Conservation (phyloP, 2,329 filamentous ascomycete species). For the Colletotrichum godetiae region DNA sequence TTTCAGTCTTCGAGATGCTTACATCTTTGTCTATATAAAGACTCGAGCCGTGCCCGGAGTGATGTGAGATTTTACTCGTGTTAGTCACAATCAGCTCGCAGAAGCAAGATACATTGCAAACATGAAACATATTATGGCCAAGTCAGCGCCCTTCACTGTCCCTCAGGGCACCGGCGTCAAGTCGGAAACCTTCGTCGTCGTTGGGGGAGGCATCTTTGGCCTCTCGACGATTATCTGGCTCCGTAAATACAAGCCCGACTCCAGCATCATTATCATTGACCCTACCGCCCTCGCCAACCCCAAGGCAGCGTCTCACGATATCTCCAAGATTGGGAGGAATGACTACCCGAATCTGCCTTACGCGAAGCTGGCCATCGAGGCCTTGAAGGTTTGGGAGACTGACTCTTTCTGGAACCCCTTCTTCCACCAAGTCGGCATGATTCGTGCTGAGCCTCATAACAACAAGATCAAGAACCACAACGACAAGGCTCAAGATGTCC, state of each 20-base stretch:
- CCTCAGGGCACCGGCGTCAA: neutral
- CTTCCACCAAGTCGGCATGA: slow-evolving; percentile 70
- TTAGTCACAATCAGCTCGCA: neutral
- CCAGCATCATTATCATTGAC: slow-evolving; percentile 50
- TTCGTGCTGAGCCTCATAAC: slow-evolving; percentile 51
- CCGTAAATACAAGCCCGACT: slow-evolving; percentile 39
- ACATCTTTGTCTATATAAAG: slow-evolving; percentile 3
- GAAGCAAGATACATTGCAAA: no score
- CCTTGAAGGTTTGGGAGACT: slow-evolving; percentile 52
- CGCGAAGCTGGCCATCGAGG: slow-evolving; percentile 52
- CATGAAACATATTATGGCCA: slow-evolving; percentile 17
- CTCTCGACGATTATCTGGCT: slow-evolving; percentile 54
- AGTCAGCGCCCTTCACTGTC: slow-evolving; percentile 7
- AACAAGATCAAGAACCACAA: slow-evolving; percentile 58
- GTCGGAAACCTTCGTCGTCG: slow-evolving; percentile 46
- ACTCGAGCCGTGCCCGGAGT: neutral
- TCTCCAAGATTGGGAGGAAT: slow-evolving; percentile 57
- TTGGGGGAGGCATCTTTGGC: slow-evolving; percentile 58
- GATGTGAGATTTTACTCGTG: neutral
- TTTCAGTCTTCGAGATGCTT: neutral
- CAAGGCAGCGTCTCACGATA: slow-evolving; percentile 57
- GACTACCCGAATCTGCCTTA: slow-evolving; percentile 54
- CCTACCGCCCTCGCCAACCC: slow-evolving; percentile 49
- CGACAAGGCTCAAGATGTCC: slow-evolving; percentile 53
- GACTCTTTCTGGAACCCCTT: slow-evolving; percentile 62